phyloP scores from a whole-genome alignment of 176 grass and related monocot genomes.

The Eremochloa ophiuroides region DNA sequence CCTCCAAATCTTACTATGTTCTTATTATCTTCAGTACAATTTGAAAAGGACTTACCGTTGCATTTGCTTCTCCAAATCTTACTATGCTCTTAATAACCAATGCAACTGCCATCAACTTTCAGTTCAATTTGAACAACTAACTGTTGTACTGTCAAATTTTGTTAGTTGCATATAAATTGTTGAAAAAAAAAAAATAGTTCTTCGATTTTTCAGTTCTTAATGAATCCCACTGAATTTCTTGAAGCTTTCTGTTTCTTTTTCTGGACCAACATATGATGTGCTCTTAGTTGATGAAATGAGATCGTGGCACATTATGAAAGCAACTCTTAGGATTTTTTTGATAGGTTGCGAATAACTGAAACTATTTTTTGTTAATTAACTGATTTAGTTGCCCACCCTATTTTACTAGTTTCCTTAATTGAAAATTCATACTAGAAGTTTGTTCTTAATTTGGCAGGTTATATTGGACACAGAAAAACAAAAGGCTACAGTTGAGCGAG shows the following conservation, averaged over 20 bases:
- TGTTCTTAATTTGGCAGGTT: constrained; percentile 40
- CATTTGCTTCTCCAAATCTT: constrained; percentile 1
- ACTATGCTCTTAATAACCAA: neutral
- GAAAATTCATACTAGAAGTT: neutral
- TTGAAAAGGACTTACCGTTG: neutral
- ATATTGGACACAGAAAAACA: constrained; percentile 77
- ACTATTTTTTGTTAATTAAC: neutral
- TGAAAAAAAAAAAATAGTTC: neutral
- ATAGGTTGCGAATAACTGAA: neutral
- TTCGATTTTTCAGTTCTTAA: neutral
- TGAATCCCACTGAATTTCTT: neutral
- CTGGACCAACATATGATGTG: neutral
- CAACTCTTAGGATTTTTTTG: neutral
- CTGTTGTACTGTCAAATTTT: neutral
- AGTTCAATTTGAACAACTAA: neutral
- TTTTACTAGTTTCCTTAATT: neutral
- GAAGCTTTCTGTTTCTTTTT: neutral
- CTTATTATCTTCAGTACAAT: neutral
- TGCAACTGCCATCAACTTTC: neutral
- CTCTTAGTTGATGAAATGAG: neutral
- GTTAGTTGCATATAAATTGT: neutral
- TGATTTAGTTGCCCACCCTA: neutral
- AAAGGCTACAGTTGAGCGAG: constrained; percentile 69
- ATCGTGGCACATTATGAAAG: too few relatives aligned
- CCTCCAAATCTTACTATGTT: neutral